Conservation (phyloP, 164 flowering plant species). For the Vitis amurensis region DNA sequence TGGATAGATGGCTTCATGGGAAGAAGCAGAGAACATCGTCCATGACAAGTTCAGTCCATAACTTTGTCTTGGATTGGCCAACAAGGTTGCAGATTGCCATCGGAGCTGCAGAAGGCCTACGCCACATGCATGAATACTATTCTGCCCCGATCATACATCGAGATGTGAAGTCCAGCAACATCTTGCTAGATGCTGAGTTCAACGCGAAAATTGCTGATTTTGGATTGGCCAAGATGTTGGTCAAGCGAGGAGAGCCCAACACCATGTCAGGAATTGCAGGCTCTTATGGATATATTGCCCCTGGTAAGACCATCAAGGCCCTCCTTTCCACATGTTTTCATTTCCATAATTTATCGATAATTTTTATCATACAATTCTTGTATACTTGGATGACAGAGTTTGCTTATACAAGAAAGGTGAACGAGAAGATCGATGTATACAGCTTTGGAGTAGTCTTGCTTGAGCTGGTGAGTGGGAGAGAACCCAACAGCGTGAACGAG, state of each 20-base stretch:
- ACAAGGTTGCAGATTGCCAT: slow-evolving; percentile 61
- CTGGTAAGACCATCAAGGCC: slow-evolving; percentile 47
- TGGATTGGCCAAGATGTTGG: slow-evolving; percentile 73
- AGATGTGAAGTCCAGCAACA: slow-evolving; percentile 88
- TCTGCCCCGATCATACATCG: slow-evolving; percentile 77
- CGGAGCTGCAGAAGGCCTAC: slow-evolving; percentile 87
- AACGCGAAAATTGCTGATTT: slow-evolving; percentile 80
- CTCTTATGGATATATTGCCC: slow-evolving; percentile 87
- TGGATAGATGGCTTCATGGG: slow-evolving; percentile 73
- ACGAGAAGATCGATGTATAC: slow-evolving; percentile 76
- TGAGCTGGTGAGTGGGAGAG: slow-evolving; percentile 74
- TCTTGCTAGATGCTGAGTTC: slow-evolving; percentile 71
- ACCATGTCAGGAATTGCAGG: slow-evolving; percentile 80
- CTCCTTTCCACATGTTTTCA: no score
- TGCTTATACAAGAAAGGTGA: slow-evolving; percentile 61
- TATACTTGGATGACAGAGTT: slow-evolving; percentile 49
- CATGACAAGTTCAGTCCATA: slow-evolving; percentile 11
- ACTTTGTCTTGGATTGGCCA: slow-evolving; percentile 64
- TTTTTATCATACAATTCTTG: background rate
- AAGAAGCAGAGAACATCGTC: slow-evolving; percentile 27
- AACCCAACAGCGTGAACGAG: slow-evolving; percentile 55
- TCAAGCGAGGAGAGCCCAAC: slow-evolving; percentile 43
- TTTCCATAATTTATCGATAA: no score
- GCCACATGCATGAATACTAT: slow-evolving; percentile 88
- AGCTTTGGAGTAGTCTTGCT: slow-evolving; percentile 92